Evolutionary conservation across 2,329 filamentous ascomycete species (phyloP).

Genomic region (Annulohypoxylon truncatum): DNA sequence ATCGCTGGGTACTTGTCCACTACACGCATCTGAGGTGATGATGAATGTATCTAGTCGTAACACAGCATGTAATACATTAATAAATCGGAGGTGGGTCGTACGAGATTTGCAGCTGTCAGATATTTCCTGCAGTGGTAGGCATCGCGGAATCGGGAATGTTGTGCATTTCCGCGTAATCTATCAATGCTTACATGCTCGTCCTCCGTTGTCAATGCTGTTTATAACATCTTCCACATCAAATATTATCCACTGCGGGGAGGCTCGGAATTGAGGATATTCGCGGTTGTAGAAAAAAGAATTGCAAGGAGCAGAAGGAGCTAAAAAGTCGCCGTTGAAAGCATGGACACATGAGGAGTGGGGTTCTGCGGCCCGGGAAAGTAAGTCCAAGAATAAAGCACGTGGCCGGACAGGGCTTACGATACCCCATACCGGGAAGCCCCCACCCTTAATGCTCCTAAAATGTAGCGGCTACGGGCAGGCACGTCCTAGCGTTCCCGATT

Average conservation of each 20-base stretch:
- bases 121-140: constrained; percentile 11
- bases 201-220: not conserved
- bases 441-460: constrained; percentile 15
- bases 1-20: constrained; percentile 7
- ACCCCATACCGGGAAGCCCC: constrained; percentile 26
- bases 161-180: constrained; percentile 1
- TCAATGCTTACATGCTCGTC: not conserved
- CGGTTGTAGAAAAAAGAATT: not conserved
- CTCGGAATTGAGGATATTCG: not conserved
- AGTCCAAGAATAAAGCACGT: constrained; percentile 25
- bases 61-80: constrained; percentile 33
- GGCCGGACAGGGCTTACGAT: constrained; percentile 23
- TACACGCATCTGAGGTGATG: not conserved
- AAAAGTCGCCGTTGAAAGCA: not conserved
- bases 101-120: constrained; percentile 40
- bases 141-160: constrained; percentile 7
- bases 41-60: constrained; percentile 1
- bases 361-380: constrained; percentile 23
- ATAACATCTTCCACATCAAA: not conserved
- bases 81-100: constrained; percentile 36
- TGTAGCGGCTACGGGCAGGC: constrained; percentile 29
- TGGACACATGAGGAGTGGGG: constrained; percentile 27
- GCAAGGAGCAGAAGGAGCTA: not conserved
- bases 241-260: not conserved
- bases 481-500: constrained; percentile 29